These are phyloP conservation scores for Komagataella pseudopastoris DNA, from an alignment of 805 yeast species.

Conservation along the genomic window DNA sequence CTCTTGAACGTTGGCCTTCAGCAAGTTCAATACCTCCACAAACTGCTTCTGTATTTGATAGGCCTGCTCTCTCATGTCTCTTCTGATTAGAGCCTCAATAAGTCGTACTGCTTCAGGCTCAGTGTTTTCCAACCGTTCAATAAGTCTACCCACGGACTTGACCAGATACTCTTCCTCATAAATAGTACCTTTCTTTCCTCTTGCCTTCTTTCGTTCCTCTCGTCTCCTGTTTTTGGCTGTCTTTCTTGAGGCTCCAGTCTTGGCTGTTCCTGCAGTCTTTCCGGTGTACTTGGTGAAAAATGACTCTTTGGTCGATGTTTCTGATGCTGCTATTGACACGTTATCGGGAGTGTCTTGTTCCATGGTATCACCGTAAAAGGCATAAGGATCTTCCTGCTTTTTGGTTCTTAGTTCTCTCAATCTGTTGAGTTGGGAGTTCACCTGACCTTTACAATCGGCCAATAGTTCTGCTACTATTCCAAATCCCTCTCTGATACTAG, in stretches of 20 bases:
- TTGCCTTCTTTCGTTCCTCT: slow-evolving; percentile 89
- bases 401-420: slow-evolving; percentile 75
- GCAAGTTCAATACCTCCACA: slow-evolving; percentile 37
- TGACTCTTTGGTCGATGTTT: slow-evolving; percentile 83
- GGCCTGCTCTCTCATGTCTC: slow-evolving; percentile 68
- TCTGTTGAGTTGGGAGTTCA: slow-evolving; percentile 70
- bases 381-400: slow-evolving; percentile 74
- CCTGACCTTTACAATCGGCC: slow-evolving; percentile 87
- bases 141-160: slow-evolving; percentile 73
- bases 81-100: slow-evolving; percentile 64
- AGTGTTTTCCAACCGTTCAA: slow-evolving; percentile 69
- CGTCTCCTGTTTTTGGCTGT: slow-evolving; percentile 88
- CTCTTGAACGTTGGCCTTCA: slow-evolving; percentile 55
- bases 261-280: slow-evolving; percentile 89
- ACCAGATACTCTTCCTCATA: slow-evolving; percentile 94
- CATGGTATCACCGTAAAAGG: slow-evolving; percentile 61
- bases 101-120: slow-evolving; percentile 61
- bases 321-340: slow-evolving; percentile 90
- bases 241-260: slow-evolving; percentile 88
- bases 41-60: slow-evolving; percentile 61
- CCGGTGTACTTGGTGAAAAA: slow-evolving; percentile 95
- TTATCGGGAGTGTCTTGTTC: slow-evolving; percentile 75
- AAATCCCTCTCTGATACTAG: slow-evolving; percentile 75
- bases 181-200: slow-evolving; percentile 95
- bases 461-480: slow-evolving; percentile 76